A percentile compares a stretch with the other conserved stretches of the same genome.
Conservation (phyloP, 2,329 filamentous ascomycete genomes). For the Ophiostoma sp. region DNA sequence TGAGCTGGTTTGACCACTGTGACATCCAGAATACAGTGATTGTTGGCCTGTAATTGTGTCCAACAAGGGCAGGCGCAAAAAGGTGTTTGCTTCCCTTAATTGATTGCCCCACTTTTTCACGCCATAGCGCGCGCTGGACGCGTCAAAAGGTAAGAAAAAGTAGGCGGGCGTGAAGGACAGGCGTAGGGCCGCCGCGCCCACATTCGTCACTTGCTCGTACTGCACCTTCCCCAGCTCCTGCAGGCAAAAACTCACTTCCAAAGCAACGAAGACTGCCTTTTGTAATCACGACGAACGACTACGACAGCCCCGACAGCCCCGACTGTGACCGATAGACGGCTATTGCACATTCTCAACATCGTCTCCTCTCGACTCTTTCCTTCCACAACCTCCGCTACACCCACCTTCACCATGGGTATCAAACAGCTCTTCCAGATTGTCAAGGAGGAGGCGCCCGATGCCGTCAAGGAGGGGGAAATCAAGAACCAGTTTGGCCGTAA, state of each 20-base stretch:
- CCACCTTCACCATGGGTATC: slow-evolving; percentile 55
- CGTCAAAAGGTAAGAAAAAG: not conserved
- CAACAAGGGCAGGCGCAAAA: not conserved
- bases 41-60: not conserved
- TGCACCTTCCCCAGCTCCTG: not conserved
- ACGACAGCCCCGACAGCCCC: too few relatives aligned
- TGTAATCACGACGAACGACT: not conserved
- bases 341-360: not conserved
- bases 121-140: slow-evolving; percentile 11
- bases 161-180: not conserved
- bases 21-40: not conserved
- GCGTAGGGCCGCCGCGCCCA: not conserved
- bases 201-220: not conserved
- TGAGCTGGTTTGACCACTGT: not conserved
- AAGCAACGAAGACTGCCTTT: not conserved
- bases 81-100: not conserved
- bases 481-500: slow-evolving; percentile 99
- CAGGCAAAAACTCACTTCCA: not conserved
- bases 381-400: not conserved
- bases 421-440: slow-evolving; percentile 79
- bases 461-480: slow-evolving; percentile 95
- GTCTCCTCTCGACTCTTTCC: not conserved
- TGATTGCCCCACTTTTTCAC: slow-evolving; percentile 15
- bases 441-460: slow-evolving; percentile 90
- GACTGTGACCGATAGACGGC: not conserved